Conservation (phyloP, 352 stramenopile genomes). For the Phytophthora pseudosyringae region DNA sequence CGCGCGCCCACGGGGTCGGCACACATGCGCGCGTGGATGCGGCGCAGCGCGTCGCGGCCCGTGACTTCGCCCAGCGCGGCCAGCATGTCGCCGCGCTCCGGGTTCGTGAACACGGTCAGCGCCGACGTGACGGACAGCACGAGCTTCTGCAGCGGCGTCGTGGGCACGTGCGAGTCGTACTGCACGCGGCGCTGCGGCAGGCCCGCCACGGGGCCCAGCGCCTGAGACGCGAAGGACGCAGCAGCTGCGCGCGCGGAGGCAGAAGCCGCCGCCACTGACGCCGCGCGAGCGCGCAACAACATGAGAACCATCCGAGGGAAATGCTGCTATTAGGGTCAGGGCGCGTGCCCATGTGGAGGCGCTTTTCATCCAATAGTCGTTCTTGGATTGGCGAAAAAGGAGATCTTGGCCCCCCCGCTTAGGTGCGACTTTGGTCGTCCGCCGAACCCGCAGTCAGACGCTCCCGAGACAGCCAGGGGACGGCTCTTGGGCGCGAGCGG, state of each 20-base stretch:
- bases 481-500: constrained; percentile 8
- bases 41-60: constrained; percentile 81
- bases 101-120: constrained; percentile 90
- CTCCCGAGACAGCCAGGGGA: not conserved
- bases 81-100: constrained; percentile 95
- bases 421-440: constrained; percentile 23
- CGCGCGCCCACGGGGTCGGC: constrained; percentile 79
- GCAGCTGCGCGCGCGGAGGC: not conserved
- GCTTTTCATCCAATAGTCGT: constrained; percentile 1
- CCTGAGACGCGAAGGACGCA: not conserved
- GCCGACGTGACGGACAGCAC: constrained; percentile 88
- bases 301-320: constrained; percentile 16
- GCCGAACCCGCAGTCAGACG: constrained; percentile 7
- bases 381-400: constrained; percentile 11
- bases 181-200: constrained; percentile 58
- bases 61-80: constrained; percentile 96
- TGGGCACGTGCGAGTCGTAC: constrained; percentile 80
- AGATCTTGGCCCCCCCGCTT: constrained; percentile 23
- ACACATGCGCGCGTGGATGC: constrained; percentile 89
- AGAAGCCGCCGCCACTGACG: not conserved
- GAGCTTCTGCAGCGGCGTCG: constrained; percentile 87
- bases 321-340: constrained; percentile 8
- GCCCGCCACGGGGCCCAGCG: constrained; percentile 46
- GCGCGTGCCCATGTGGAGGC: not conserved
- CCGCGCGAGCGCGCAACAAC: constrained; percentile 21